Evolutionary conservation across 495 filamentous ascomycete species (phyloP).

Genomic region (Penicillium salamii): DNA sequence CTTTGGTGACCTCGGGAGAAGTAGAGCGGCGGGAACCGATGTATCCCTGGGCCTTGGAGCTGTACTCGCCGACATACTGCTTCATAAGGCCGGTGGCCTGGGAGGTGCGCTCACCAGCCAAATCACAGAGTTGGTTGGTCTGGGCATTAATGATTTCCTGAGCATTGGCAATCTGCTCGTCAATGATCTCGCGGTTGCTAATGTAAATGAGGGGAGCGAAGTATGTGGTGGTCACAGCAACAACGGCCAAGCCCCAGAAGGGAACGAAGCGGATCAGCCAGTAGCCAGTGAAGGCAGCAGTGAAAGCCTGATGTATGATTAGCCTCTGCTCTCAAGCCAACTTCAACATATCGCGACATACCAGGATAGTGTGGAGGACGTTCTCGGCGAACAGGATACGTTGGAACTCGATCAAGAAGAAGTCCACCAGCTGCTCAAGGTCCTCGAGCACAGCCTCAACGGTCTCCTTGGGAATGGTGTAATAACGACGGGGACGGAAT

Average conservation of each 20-base stretch:
- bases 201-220: slow-evolving; percentile 87
- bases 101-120: slow-evolving; percentile 78
- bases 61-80: slow-evolving; percentile 80
- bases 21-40: slow-evolving; percentile 53
- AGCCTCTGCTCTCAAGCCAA: slow-evolving; percentile 5
- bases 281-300: slow-evolving; percentile 81
- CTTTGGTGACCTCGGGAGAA: slow-evolving; percentile 45
- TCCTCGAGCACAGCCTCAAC: slow-evolving; percentile 79
- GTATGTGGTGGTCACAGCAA: slow-evolving; percentile 74
- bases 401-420: slow-evolving; percentile 96
- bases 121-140: slow-evolving; percentile 71
- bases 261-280: slow-evolving; percentile 92
- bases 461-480: slow-evolving; percentile 81
- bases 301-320: slow-evolving; percentile 59
- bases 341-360: slow-evolving; percentile 45
- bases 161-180: slow-evolving; percentile 71
- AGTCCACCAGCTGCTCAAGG: slow-evolving; percentile 89
- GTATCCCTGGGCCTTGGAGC: slow-evolving; percentile 77
- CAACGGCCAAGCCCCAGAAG: slow-evolving; percentile 84
- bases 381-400: slow-evolving; percentile 95
- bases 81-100: slow-evolving; percentile 73
- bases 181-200: slow-evolving; percentile 90
- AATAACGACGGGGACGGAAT: slow-evolving; percentile 88
- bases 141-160: slow-evolving; percentile 74
- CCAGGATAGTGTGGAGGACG: slow-evolving; percentile 70